phyloP scores from a whole-genome alignment of 2,329 filamentous ascomycete species.

The Colletotrichum euphorbiae region DNA sequence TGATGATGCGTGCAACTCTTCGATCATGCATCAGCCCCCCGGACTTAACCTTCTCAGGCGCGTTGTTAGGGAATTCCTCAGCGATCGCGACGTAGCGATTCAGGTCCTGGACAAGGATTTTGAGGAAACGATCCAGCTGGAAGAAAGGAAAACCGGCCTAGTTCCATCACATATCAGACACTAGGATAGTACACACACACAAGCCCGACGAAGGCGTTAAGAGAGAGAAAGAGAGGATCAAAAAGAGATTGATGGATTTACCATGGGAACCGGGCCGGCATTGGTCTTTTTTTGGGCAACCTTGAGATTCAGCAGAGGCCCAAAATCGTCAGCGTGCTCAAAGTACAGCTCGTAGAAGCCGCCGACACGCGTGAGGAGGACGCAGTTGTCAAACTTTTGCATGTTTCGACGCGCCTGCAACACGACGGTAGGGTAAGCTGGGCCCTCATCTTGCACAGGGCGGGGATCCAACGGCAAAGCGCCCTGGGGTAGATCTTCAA shows the following conservation, averaged over 20 bases:
- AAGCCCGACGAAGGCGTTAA: too few relatives aligned
- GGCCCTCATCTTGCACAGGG: conserved; percentile 58
- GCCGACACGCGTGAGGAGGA: conserved; percentile 90
- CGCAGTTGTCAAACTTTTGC: conserved; percentile 89
- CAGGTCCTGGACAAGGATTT: conserved; percentile 90
- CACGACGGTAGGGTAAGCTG: conserved; percentile 85
- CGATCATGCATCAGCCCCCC: conserved; percentile 88
- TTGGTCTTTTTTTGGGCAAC: conserved; percentile 81
- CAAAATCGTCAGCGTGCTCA: conserved; percentile 91
- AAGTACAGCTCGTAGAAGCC: conserved; percentile 99
- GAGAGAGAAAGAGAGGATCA: conserved; percentile 18
- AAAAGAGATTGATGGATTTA: conserved; percentile 51
- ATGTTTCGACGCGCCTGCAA: conserved; percentile 91
- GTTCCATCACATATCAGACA: conserved; percentile 42
- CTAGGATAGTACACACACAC: conserved; percentile 5
- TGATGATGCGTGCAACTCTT: conserved; percentile 86
- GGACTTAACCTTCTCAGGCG: conserved; percentile 75
- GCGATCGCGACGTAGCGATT: conserved; percentile 93
- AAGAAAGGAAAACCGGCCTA: conserved; percentile 93
- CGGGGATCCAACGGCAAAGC: conserved; percentile 53
- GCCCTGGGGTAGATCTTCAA: conserved; percentile 70
- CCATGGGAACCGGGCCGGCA: conserved; percentile 86
- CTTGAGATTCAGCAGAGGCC: conserved; percentile 88
- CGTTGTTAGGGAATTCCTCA: conserved; percentile 87
- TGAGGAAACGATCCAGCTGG: conserved; percentile 92